Conservation (phyloP, 2,329 filamentous ascomycete species). For the Arthroderma sp. region DNA sequence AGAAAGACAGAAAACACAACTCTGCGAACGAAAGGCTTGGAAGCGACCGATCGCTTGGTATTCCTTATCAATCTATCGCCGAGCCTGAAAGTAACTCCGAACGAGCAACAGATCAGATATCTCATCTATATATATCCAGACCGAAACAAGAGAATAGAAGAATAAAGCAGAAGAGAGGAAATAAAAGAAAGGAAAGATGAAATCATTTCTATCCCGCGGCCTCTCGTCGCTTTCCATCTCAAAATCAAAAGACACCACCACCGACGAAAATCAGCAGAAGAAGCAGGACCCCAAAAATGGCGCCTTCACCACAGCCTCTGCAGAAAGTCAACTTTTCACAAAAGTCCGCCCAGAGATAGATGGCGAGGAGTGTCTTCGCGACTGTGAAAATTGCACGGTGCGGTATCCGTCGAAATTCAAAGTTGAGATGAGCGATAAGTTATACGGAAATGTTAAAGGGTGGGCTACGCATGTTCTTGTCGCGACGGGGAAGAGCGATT, state of each 20-base stretch:
- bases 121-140: too few species aligned
- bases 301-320: slow-evolving; percentile 34
- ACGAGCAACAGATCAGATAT: too few species aligned
- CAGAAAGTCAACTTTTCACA: slow-evolving; percentile 51
- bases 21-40: too few species aligned
- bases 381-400: slow-evolving; percentile 70
- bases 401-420: slow-evolving; percentile 61
- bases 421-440: slow-evolving; percentile 60
- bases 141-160: too few species aligned
- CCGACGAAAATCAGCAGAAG: too few species aligned
- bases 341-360: slow-evolving; percentile 63
- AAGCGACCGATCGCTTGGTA: too few species aligned
- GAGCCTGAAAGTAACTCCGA: too few species aligned
- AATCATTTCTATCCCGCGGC: slow-evolving; percentile 5
- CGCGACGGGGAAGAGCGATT: slow-evolving; percentile 91
- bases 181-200: neutral
- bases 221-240: slow-evolving; percentile 5
- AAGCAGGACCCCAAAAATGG: too few species aligned
- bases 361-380: slow-evolving; percentile 76
- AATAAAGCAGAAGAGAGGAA: too few species aligned
- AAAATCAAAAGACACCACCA: neutral
- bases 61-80: too few species aligned
- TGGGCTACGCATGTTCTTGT: slow-evolving; percentile 86
- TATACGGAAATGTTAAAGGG: slow-evolving; percentile 75
- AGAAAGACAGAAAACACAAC: too few species aligned